These are phyloP conservation scores for Ceratocystis smalleyi DNA, from an alignment of 2,329 filamentous ascomycete genomes.

Conservation along the genomic window DNA sequence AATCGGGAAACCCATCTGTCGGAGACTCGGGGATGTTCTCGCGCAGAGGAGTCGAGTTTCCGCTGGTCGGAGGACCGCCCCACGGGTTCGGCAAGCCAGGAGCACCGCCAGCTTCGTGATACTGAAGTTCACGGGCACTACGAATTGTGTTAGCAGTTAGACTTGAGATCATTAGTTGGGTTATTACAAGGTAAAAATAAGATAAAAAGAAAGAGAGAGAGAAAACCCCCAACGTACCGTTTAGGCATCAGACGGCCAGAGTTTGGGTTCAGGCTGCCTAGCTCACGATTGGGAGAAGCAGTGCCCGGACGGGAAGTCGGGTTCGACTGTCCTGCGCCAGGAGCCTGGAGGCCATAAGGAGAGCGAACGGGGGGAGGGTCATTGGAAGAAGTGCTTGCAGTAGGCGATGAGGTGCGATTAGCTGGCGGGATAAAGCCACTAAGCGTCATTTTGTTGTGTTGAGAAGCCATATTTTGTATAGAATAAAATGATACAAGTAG, in stretches of 20 bases:
- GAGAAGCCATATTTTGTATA: conserved; percentile 9
- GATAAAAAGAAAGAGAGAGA: no score
- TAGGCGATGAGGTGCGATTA: conserved; percentile 63
- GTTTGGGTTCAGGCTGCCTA: conserved; percentile 33
- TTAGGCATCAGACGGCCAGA: conserved; percentile 73
- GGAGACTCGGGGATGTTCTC: conserved; percentile 97
- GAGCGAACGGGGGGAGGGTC: conserved; percentile 57
- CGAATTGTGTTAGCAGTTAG: background rate
- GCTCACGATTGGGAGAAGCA: conserved; percentile 92
- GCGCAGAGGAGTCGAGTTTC: conserved; percentile 86
- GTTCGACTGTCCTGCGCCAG: conserved; percentile 42
- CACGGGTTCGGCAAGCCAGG: conserved; percentile 57
- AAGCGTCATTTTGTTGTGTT: conserved; percentile 41
- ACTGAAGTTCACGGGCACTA: conserved; percentile 91
- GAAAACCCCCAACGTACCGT: conserved; percentile 60
- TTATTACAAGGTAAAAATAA: no score
- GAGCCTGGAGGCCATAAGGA: conserved; percentile 54
- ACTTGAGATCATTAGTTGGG: no score
- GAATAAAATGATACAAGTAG: background rate
- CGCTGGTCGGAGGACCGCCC: conserved; percentile 92
- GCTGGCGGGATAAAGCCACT: conserved; percentile 60
- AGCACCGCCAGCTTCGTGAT: conserved; percentile 65
- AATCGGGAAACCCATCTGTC: conserved; percentile 87
- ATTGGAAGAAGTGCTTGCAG: conserved; percentile 63
- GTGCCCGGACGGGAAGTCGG: conserved; percentile 59